Conservation (phyloP, 805 yeast species). For the Starmerella floricola region DNA sequence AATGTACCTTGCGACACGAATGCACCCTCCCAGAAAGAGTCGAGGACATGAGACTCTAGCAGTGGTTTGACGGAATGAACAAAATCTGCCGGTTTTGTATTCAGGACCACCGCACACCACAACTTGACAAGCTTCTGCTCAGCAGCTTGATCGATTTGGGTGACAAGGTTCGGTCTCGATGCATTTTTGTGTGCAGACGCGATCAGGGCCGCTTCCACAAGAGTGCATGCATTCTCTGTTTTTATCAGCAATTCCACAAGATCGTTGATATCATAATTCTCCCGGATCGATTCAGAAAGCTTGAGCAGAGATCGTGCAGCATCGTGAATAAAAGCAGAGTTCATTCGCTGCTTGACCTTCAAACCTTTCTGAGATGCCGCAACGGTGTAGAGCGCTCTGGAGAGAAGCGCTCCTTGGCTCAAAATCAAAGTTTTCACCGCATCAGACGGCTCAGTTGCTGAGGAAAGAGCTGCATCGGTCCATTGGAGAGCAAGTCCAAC, state of each 20-base stretch:
- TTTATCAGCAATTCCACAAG: not conserved
- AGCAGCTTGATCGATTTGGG: not conserved
- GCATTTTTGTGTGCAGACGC: not conserved
- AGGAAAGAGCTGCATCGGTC: not conserved
- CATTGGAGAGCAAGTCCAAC: constrained; percentile 6
- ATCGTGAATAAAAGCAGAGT: constrained; percentile 1
- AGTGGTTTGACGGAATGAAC: constrained; percentile 8
- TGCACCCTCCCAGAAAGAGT: constrained; percentile 5
- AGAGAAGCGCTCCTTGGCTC: constrained; percentile 5
- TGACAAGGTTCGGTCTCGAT: not conserved
- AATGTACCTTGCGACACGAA: constrained; percentile 32
- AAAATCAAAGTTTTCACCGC: not conserved
- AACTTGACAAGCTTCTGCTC: constrained; percentile 9
- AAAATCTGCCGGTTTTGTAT: constrained; percentile 23
- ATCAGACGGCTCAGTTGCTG: not conserved
- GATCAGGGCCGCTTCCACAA: not conserved
- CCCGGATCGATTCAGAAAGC: not conserved
- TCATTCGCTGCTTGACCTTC: constrained; percentile 3
- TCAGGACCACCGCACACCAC: constrained; percentile 27
- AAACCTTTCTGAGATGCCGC: constrained; percentile 1
- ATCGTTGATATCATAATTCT: not conserved
- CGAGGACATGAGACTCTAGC: constrained; percentile 15
- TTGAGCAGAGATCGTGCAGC: constrained; percentile 1
- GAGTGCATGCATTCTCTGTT: too few species aligned
- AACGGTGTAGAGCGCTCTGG: not conserved